phyloP scores from a whole-genome alignment of 1,139 yeast genomes.

The Saccharomyces hybrid region DNA sequence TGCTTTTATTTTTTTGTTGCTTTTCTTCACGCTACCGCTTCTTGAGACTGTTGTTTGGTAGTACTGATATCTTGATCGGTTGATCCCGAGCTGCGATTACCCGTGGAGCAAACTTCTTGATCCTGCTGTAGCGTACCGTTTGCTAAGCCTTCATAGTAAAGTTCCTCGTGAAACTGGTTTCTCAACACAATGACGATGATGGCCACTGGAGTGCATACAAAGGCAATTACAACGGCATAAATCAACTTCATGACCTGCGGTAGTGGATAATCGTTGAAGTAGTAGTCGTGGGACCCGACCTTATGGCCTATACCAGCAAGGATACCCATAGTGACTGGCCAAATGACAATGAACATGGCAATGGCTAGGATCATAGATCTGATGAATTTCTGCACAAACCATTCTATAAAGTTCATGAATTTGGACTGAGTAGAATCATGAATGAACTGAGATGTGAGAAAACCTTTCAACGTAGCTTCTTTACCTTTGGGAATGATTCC shows the following conservation, averaged over 20 bases:
- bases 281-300: slow-evolving; percentile 14
- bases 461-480: background rate
- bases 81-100: background rate
- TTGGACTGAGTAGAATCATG: slow-evolving; percentile 11
- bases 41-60: background rate
- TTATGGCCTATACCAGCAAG: slow-evolving; percentile 18
- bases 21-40: background rate
- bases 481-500: background rate
- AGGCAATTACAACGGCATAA: slow-evolving; percentile 18
- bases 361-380: slow-evolving; percentile 15
- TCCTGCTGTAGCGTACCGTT: background rate
- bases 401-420: slow-evolving; percentile 12
- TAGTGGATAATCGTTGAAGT: slow-evolving; percentile 16
- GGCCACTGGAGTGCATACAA: slow-evolving; percentile 15
- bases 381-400: slow-evolving; percentile 16
- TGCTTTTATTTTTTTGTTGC: background rate
- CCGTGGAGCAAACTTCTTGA: background rate
- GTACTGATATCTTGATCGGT: background rate
- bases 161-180: slow-evolving; percentile 12
- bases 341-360: slow-evolving; percentile 14
- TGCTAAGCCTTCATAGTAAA: background rate
- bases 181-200: slow-evolving; percentile 16
- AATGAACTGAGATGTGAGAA: slow-evolving; percentile 4
- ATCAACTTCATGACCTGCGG: slow-evolving; percentile 21
- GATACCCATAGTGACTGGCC: slow-evolving; percentile 27